These are phyloP conservation scores for Andrographis paniculata DNA, from an alignment of 305 asterid genomes.

Conservation along the genomic window DNA sequence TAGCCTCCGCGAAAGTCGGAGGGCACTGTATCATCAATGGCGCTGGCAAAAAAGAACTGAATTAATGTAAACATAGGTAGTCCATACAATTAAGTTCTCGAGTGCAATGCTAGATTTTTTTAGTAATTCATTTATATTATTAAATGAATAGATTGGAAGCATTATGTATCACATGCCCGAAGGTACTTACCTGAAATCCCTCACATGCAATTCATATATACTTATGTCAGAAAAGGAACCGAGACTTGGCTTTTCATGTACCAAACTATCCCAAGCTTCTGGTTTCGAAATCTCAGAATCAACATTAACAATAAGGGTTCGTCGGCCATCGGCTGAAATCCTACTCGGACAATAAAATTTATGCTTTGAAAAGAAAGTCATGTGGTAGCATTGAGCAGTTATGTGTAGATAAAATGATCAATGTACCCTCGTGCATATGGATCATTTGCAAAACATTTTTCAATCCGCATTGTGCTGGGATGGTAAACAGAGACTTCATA, in stretches of 20 bases:
- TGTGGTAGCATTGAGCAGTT: slow-evolving; percentile 3
- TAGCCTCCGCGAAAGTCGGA: slow-evolving; percentile 79
- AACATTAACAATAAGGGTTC: slow-evolving; percentile 65
- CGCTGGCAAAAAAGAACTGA: too few species aligned
- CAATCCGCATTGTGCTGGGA: slow-evolving; percentile 67
- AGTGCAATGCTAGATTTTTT: neutral
- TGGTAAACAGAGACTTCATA: slow-evolving; percentile 89
- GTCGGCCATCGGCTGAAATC: slow-evolving; percentile 73
- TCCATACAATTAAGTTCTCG: neutral
- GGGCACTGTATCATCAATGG: slow-evolving; percentile 63
- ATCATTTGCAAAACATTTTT: slow-evolving; percentile 75
- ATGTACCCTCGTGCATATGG: slow-evolving; percentile 95
- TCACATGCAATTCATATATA: slow-evolving; percentile 85
- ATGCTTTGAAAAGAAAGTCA: slow-evolving; percentile 12
- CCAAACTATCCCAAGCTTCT: slow-evolving; percentile 75
- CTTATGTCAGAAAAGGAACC: slow-evolving; percentile 72
- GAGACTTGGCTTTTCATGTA: slow-evolving; percentile 57
- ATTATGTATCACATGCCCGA: too few species aligned
- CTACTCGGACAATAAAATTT: slow-evolving; percentile 31
- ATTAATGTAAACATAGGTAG: slow-evolving; percentile 19
- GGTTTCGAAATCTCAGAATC: slow-evolving; percentile 77
- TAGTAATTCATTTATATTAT: neutral
- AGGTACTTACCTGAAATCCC: slow-evolving; percentile 93
- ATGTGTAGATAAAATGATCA: slow-evolving; percentile 17
- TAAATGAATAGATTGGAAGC: slow-evolving; percentile 9